Evolutionary conservation across 495 filamentous ascomycete species (phyloP).

Genomic region (Lasiosphaeriaceae sp.): DNA sequence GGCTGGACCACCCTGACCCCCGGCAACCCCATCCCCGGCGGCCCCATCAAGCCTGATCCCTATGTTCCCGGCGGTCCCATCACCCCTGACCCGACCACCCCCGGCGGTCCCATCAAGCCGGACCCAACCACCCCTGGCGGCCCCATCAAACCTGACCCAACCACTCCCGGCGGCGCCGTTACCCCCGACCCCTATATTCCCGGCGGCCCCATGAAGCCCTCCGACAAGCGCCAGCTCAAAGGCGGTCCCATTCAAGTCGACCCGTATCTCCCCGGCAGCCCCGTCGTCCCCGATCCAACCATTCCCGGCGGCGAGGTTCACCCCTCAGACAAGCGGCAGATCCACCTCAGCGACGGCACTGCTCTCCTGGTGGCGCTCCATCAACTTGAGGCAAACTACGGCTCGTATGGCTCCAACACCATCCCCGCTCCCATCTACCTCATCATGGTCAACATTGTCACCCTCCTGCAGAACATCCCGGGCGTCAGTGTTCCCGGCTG

Average conservation of each 20-base stretch:
- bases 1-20: constrained; percentile 25
- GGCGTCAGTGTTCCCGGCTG: constrained; percentile 17
- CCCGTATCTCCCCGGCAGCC: constrained; percentile 27
- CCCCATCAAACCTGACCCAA: background rate
- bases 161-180: constrained; percentile 11
- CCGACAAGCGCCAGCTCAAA: background rate
- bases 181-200: constrained; percentile 25
- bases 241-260: too few species aligned
- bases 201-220: constrained; percentile 17
- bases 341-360: constrained; percentile 3
- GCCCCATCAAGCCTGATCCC: constrained; percentile 27
- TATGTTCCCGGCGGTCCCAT: constrained; percentile 27
- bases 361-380: constrained; percentile 16
- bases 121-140: background rate
- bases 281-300: constrained; percentile 6
- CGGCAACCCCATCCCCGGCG: constrained; percentile 28
- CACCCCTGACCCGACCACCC: constrained; percentile 29
- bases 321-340: constrained; percentile 7
- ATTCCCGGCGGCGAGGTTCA: background rate
- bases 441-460: constrained; percentile 18
- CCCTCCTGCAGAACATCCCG: constrained; percentile 13
- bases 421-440: constrained; percentile 18
- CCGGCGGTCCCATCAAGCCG: constrained; percentile 23
- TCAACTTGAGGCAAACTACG: constrained; percentile 19
- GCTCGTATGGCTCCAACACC: constrained; percentile 8